A percentile compares a stretch with the other conserved stretches of the same genome.
These are phyloP conservation scores for Viola pubescens DNA, from an alignment of 441 rosid species.

Conservation along the genomic window DNA sequence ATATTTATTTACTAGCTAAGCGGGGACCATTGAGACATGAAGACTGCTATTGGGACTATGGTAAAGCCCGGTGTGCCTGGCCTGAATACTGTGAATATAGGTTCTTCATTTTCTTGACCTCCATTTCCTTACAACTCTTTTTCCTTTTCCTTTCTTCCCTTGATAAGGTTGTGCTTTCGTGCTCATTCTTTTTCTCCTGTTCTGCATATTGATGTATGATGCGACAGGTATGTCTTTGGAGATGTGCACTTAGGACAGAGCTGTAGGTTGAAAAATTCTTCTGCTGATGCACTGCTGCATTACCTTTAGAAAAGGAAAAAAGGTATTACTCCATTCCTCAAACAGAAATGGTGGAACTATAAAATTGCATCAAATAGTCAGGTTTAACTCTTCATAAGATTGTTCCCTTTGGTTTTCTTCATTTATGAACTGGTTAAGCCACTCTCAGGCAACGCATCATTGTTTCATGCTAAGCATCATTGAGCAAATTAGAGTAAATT, in stretches of 20 bases:
- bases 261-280: conserved; percentile 84
- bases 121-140: background rate
- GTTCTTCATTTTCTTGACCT: conserved; percentile 25
- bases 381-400: background rate
- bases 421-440: background rate
- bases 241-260: conserved; percentile 98
- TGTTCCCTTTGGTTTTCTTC: background rate
- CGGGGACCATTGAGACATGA: conserved; percentile 91
- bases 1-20: conserved; percentile 13
- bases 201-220: conserved; percentile 4
- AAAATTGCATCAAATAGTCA: background rate
- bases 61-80: conserved; percentile 96
- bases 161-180: no score
- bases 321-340: conserved; percentile 12
- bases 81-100: conserved; percentile 81
- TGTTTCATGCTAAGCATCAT: background rate
- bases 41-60: conserved; percentile 98
- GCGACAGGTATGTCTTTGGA: conserved; percentile 73
- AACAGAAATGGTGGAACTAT: background rate
- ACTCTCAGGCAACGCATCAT: no score
- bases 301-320: conserved; percentile 51
- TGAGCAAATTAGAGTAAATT: background rate
- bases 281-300: conserved; percentile 51
- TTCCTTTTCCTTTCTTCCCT: background rate
- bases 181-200: background rate